Evolutionary conservation across 805 yeast species (phyloP), one percentile per base, ranked within the genome.

Genomic region (Kodamaea neixiangensis): DNA sequence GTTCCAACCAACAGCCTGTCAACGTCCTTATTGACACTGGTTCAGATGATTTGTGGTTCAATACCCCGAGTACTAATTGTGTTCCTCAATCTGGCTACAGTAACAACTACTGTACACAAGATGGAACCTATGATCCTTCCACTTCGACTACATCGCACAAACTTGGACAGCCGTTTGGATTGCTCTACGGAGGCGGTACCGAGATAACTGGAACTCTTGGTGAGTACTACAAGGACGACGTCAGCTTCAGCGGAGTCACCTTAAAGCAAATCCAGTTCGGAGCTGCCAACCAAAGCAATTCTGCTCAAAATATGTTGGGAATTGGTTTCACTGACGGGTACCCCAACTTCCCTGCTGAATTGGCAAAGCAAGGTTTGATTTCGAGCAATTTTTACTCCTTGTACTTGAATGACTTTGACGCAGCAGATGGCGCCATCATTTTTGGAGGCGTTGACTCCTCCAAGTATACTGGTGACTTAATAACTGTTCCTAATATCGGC

Each of bases 341-440:
- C 67, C 74, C 79, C 50, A 89, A 89, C 64, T 69, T 89, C 52
- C 96, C 96, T 0, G 58, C 74, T 47, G 77, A 78, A 53, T 66
- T 89, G 71, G 82, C 75, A 44, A 62, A 69, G 33, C 78, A 79
- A 49, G 92, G 91, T 0, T 59, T 78, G 35, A 86, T 83, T 53
- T 58, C 75, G 38, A 75, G 77, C 42, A 73, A 75, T 34, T 79
- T 79, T 1, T 88, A 85, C 63, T 86, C 93, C 0, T 69, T 88
- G 48, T 86, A 72, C 58, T 72, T 88, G 64, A 79, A 83, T 57
- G 66, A 68, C 2, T 57, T 62, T 15, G 64, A 65, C n/a, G 53
- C 48, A 3, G 17, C 19, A 7, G 35, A 40, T 20, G 92, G 90
- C 5, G 66, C 75, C 11, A 54, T 70, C 19, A 48, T 68, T 22